phyloP scores from a whole-genome alignment of 768 basidiomycete species.

The Termitomyces sp. region DNA sequence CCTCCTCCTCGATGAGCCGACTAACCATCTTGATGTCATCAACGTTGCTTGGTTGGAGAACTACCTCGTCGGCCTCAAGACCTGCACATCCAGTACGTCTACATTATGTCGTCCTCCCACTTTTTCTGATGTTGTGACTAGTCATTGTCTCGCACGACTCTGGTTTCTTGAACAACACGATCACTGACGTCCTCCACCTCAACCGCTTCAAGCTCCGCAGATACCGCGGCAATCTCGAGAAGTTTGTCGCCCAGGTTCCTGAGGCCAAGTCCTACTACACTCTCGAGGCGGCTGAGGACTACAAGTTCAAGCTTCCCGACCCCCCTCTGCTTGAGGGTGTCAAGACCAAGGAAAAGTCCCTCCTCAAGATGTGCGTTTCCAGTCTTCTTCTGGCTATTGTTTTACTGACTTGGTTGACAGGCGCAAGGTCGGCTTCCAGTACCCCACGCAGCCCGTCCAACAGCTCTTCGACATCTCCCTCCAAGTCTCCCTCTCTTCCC shows the following conservation, averaged over 20 bases:
- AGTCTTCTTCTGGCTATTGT: neutral
- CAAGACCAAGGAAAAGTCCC: slow-evolving; percentile 98
- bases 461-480: slow-evolving; percentile 93
- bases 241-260: slow-evolving; percentile 89
- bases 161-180: slow-evolving; percentile 94
- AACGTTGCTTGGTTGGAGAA: slow-evolving; percentile 97
- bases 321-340: slow-evolving; percentile 98
- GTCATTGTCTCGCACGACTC: slow-evolving; percentile 99
- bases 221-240: slow-evolving; percentile 93
- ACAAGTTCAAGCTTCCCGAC: slow-evolving; percentile 97
- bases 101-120: neutral
- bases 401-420: slow-evolving; percentile 15
- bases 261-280: slow-evolving; percentile 99
- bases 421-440: slow-evolving; percentile 96
- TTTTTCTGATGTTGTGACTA: slow-evolving; percentile 18
- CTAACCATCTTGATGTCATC: slow-evolving; percentile 95
- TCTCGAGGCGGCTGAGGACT: slow-evolving; percentile 92
- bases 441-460: slow-evolving; percentile 79
- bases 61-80: slow-evolving; percentile 82
- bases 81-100: slow-evolving; percentile 89
- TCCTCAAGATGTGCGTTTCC: slow-evolving; percentile 75
- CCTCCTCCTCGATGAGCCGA: slow-evolving; percentile 93
- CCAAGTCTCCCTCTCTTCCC: slow-evolving; percentile 96
- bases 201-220: slow-evolving; percentile 98
- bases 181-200: slow-evolving; percentile 95